phyloP scores from a whole-genome alignment of 768 basidiomycete genomes.

The Russula dissimulans region DNA sequence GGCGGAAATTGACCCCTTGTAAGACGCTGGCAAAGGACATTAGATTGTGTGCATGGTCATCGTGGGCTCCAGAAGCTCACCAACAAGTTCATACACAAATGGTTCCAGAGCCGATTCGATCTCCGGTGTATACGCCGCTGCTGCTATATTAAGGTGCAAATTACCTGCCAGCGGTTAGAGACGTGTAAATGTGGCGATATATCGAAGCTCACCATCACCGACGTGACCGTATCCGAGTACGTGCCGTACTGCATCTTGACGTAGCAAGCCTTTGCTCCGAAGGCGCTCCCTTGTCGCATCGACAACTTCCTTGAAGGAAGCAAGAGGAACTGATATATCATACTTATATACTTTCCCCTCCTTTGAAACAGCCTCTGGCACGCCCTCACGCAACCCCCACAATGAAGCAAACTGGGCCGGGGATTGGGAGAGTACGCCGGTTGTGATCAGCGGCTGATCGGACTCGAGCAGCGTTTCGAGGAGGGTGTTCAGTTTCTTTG shows the following conservation, averaged over 20 bases:
- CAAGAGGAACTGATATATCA: conserved; percentile 83
- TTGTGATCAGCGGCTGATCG: conserved; percentile 69
- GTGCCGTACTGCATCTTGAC: conserved; percentile 66
- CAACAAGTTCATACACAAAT: conserved; percentile 86
- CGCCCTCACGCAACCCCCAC: conserved; percentile 87
- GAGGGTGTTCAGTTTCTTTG: conserved; percentile 75
- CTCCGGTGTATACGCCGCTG: conserved; percentile 71
- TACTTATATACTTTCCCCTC: conserved; percentile 97
- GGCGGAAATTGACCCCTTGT: conserved; percentile 88
- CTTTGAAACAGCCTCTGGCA: conserved; percentile 88
- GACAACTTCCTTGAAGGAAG: conserved; percentile 80
- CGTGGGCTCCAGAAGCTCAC: conserved; percentile 34
- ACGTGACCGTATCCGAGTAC: conserved; percentile 95
- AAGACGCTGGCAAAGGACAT: conserved; percentile 40
- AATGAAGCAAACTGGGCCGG: conserved; percentile 82
- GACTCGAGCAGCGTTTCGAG: conserved; percentile 70
- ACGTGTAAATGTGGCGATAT: conserved; percentile 9
- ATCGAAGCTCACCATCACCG: conserved; percentile 66
- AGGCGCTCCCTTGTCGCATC: conserved; percentile 71
- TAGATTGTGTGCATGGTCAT: not conserved
- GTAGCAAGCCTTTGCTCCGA: conserved; percentile 55
- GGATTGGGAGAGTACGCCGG: conserved; percentile 87
- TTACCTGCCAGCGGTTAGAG: conserved; percentile 49
- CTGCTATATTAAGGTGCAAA: conserved; percentile 86
- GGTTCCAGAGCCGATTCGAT: conserved; percentile 87